A percentile compares a stretch with the other conserved stretches of the same genome.
phyloP scores from a whole-genome alignment of 768 basidiomycete species.

The Boletus rubescentipes region DNA sequence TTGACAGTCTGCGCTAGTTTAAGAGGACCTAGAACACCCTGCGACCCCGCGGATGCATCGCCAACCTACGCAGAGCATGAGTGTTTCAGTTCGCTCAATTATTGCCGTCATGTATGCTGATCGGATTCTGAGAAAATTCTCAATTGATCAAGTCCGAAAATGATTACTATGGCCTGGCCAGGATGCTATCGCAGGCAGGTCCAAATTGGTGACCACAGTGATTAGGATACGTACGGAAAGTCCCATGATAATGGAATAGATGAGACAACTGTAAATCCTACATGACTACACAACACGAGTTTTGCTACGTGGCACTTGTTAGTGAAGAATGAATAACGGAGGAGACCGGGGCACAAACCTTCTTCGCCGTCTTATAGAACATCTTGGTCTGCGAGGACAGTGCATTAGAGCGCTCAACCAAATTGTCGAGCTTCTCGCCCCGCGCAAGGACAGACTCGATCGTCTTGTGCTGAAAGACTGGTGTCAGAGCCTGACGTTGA shows the following conservation, averaged over 20 bases:
- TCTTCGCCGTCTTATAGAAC: constrained; percentile 99
- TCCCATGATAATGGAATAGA: constrained; percentile 17
- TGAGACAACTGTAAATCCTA: constrained; percentile 32
- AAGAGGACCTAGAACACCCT: no score
- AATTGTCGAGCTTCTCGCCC: constrained; percentile 93
- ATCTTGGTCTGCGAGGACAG: constrained; percentile 91
- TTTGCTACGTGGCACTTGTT: constrained; percentile 62
- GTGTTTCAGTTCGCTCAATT: no score
- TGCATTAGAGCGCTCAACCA: constrained; percentile 91
- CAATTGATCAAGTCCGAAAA: neutral
- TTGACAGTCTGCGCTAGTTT: no score
- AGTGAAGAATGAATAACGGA: constrained; percentile 4
- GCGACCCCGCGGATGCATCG: no score
- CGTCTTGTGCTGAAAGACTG: constrained; percentile 82
- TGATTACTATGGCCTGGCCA: neutral
- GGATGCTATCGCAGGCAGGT: constrained; percentile 7
- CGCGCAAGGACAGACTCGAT: constrained; percentile 96
- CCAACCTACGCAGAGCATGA: no score
- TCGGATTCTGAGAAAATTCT: no score
- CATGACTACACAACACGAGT: constrained; percentile 91
- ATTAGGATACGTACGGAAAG: constrained; percentile 23
- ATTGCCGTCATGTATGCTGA: no score
- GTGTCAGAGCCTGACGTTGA: neutral
- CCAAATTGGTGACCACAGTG: constrained; percentile 6
- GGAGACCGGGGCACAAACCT: constrained; percentile 50